Evolutionary conservation across 1,284 basidiomycete species (phyloP).

Genomic region (Calocybe gambosa): DNA sequence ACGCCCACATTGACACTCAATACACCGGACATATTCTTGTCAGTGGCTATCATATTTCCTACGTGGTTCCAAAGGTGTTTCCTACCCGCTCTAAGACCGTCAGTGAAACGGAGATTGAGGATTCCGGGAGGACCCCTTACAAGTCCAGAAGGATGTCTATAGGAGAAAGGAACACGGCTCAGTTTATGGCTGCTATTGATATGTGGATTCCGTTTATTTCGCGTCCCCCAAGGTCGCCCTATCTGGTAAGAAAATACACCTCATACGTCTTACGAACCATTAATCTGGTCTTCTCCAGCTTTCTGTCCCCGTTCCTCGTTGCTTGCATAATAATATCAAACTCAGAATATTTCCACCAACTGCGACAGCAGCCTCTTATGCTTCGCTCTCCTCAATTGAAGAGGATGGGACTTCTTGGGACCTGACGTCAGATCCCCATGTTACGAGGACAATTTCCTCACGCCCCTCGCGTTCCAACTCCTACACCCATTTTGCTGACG

Average conservation of each 20-base stretch:
- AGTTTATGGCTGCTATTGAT: slow-evolving; percentile 75
- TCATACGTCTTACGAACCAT: background rate
- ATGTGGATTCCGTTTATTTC: slow-evolving; percentile 66
- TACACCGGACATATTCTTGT: slow-evolving; percentile 72
- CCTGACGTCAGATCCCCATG: slow-evolving; percentile 68
- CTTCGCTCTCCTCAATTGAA: slow-evolving; percentile 68
- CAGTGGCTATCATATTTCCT: slow-evolving; percentile 69
- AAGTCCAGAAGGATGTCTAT: slow-evolving; percentile 46
- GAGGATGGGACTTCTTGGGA: slow-evolving; percentile 67
- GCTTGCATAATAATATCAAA: slow-evolving; percentile 68
- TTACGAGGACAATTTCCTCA: slow-evolving; percentile 46
- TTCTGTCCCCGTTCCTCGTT: slow-evolving; percentile 68
- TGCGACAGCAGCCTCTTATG: slow-evolving; percentile 52
- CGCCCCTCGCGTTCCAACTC: slow-evolving; percentile 49
- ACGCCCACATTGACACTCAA: slow-evolving; percentile 48
- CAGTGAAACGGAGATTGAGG: slow-evolving; percentile 23
- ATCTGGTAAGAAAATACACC: slow-evolving; percentile 45
- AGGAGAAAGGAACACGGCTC: slow-evolving; percentile 47
- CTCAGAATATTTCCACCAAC: slow-evolving; percentile 64
- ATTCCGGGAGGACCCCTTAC: slow-evolving; percentile 29
- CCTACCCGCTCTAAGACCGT: slow-evolving; percentile 35
- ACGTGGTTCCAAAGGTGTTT: slow-evolving; percentile 68
- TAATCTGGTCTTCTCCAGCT: slow-evolving; percentile 35
- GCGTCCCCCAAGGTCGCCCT: slow-evolving; percentile 62
- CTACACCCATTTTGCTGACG: slow-evolving; percentile 68